Base-by-base conservation (phyloP, 805 yeast genomes). In the Blastobotrys robertii region DNA sequence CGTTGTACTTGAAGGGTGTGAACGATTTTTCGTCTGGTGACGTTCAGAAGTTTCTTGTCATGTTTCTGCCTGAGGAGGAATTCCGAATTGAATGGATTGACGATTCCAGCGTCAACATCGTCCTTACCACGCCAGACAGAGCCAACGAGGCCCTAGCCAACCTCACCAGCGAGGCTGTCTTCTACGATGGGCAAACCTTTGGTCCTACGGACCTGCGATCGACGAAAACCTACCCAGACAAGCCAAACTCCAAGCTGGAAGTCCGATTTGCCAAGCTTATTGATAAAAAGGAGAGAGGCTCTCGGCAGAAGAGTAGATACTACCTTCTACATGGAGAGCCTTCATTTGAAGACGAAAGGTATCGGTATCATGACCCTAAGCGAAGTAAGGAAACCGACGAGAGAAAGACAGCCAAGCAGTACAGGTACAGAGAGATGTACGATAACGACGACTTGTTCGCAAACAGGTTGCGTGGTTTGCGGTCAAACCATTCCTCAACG, bases 291-390 rank as follows among this genome's bases (percentile, higher is more conserved):
- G 71, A 70, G 11, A 66, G 66, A 43, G 74, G 76, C 46, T 79
- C 86, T 8, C 65, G 73, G 15, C 73, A 67, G 10, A 70, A 70
- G 42, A 78, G 84, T 14, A 60, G 83, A 33, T 81, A 79, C 60
- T 81, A 81, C 61, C 63, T 79, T 44, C 55, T 77, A 12, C 80
- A 81, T 50, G 90, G 90, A 3, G 87, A 79, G 55, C 90, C 87
- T 2, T 75, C 76, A 10, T 46, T 53, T 22, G 46, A 44, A 22
- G 56, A 39, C 39, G 48, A 57, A 42, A 50, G 58, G 46, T 31
- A 46, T 30, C 31, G 35, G 41, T 39, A 16, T 37, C 44, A 31
- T 36, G 43, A 31, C 43, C 50, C 15, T 41, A 47, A 33, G 8
- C 30, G 47, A 47, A 11, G 35, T 11, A 35, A 38, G 36, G 45